These are phyloP conservation scores for Drechslerella dactyloides DNA, from an alignment of 2,329 filamentous ascomycete species.

Conservation along the genomic window DNA sequence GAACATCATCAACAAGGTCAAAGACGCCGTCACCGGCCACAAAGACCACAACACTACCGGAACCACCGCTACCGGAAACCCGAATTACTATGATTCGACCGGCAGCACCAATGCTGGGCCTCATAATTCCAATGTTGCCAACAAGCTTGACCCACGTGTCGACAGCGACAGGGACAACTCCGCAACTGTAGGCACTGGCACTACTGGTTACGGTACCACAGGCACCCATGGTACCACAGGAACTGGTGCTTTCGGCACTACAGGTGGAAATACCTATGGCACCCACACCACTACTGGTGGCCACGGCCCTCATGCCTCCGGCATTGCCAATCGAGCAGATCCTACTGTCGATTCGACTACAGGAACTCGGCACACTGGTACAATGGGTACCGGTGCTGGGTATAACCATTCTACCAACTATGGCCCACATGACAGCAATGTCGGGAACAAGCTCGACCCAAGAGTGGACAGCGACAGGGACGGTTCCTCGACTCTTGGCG, in stretches of 20 bases:
- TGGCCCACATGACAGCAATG: constrained; percentile 58
- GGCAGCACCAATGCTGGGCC: constrained; percentile 51
- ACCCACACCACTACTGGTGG: constrained; percentile 56
- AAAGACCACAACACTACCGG: constrained; percentile 49
- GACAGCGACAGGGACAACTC: constrained; percentile 63
- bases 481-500: constrained; percentile 26
- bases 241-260: no score
- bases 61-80: constrained; percentile 20
- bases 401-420: constrained; percentile 50
- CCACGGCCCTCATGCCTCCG: constrained; percentile 63
- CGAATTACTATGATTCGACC: no score
- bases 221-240: constrained; percentile 25
- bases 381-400: not conserved
- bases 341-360: constrained; percentile 64
- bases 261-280: no score
- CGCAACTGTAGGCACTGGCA: constrained; percentile 52
- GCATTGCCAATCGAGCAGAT: constrained; percentile 65
- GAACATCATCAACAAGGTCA: constrained; percentile 61
- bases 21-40: constrained; percentile 58
- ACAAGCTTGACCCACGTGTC: constrained; percentile 64
- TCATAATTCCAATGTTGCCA: constrained; percentile 55
- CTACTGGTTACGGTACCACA: constrained; percentile 56
- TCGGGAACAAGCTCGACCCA: constrained; percentile 59
- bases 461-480: constrained; percentile 57
- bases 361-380: no score